Conservation (phyloP, 257 asterid species). For the Przewalskia tangutica region DNA sequence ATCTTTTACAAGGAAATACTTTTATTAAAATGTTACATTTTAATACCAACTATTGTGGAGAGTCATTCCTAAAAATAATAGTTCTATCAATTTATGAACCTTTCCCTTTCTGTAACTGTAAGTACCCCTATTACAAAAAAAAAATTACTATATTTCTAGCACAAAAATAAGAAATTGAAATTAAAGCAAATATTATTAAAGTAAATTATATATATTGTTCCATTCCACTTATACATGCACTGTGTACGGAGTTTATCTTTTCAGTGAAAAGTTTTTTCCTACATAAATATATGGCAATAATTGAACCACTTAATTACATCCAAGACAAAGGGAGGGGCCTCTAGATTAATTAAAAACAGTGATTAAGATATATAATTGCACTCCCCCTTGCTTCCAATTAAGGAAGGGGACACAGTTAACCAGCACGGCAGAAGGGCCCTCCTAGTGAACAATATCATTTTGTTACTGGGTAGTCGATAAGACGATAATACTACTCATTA, state of each 20-base stretch:
- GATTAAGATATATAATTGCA: background rate
- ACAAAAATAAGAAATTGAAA: background rate
- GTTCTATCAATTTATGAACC: background rate
- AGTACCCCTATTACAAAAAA: background rate
- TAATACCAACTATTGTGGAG: background rate
- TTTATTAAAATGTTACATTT: background rate
- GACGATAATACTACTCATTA: no score
- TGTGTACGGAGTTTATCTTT: no score
- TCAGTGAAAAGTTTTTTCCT: background rate
- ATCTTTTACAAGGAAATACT: background rate
- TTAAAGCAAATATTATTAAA: no score
- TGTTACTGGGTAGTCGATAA: no score
- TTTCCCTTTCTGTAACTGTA: background rate
- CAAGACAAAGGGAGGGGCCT: background rate
- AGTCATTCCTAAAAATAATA: background rate
- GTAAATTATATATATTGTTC: no score
- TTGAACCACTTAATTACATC: background rate
- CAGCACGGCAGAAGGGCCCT: no score
- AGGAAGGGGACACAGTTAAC: no score
- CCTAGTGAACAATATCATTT: no score
- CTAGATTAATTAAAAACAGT: background rate
- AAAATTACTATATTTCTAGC: background rate
- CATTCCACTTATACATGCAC: no score
- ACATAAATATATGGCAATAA: background rate
- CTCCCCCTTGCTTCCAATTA: no score